phyloP scores from a whole-genome alignment of 75 land plant species.

The Ceratopteris richardii region DNA sequence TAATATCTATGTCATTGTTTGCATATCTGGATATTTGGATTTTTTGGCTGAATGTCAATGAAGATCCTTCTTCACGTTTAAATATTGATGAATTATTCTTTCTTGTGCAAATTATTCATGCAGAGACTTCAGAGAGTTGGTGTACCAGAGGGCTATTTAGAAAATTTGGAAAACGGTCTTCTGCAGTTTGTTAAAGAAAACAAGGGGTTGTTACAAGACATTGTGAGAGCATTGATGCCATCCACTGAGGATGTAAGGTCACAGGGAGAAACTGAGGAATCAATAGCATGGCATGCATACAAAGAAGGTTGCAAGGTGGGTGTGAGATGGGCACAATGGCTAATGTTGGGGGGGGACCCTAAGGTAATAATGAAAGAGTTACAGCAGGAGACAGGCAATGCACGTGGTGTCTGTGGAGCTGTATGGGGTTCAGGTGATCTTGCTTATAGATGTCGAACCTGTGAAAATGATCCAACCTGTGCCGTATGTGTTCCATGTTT shows the following conservation, averaged over 20 bases:
- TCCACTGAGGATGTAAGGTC: constrained; percentile 27
- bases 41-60: neutral
- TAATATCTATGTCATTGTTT: neutral
- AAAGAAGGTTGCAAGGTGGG: constrained; percentile 37
- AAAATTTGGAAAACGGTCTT: constrained; percentile 34
- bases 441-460: constrained; percentile 82
- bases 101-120: neutral
- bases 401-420: constrained; percentile 92
- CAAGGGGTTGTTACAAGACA: constrained; percentile 18
- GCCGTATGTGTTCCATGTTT: constrained; percentile 98
- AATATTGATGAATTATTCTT: neutral
- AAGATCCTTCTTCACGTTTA: neutral
- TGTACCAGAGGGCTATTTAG: constrained; percentile 33
- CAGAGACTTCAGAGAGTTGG: constrained; percentile 44
- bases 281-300: constrained; percentile 19
- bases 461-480: constrained; percentile 95
- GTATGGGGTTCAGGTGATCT: constrained; percentile 89
- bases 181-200: constrained; percentile 41
- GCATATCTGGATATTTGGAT: neutral
- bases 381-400: constrained; percentile 28
- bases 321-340: constrained; percentile 73
- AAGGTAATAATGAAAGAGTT: constrained; percentile 24
- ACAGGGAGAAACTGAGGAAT: constrained; percentile 10
- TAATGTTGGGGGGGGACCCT: constrained; percentile 75
- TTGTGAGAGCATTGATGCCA: constrained; percentile 57